phyloP scores from a whole-genome alignment of 108 stramenopile species.

The Craspedostauros australis region DNA sequence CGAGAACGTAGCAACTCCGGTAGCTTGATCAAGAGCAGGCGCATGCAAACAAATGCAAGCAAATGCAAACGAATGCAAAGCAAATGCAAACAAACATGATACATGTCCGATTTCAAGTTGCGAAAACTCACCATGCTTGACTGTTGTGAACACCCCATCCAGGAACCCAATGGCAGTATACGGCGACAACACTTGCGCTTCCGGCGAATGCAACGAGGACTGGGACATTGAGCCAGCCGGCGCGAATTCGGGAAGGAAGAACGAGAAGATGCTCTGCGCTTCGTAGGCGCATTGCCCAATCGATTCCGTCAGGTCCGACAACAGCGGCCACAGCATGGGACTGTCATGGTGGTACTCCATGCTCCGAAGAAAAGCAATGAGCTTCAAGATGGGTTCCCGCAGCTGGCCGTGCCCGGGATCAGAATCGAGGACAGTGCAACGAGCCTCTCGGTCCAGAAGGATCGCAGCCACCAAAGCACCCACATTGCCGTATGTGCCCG shows the following conservation, averaged over 20 bases:
- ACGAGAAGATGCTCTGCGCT: constrained; percentile 52
- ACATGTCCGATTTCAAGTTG: no score
- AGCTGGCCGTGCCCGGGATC: constrained; percentile 46
- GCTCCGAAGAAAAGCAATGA: constrained; percentile 22
- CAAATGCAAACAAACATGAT: no score
- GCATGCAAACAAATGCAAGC: no score
- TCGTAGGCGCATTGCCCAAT: constrained; percentile 42
- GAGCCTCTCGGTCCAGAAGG: constrained; percentile 51
- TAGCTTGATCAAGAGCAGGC: no score
- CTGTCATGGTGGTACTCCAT: constrained; percentile 12
- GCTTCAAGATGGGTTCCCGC: constrained; percentile 26
- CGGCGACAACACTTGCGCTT: constrained; percentile 29
- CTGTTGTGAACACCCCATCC: constrained; percentile 38
- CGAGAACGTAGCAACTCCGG: no score
- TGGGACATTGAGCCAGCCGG: constrained; percentile 15
- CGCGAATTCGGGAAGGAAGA: constrained; percentile 47
- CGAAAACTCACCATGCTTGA: constrained; percentile 58
- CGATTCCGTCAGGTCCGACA: constrained; percentile 17
- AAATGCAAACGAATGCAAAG: no score
- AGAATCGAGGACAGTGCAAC: constrained; percentile 27
- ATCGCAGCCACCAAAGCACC: constrained; percentile 48
- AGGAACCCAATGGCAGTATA: constrained; percentile 23
- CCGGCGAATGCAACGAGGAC: constrained; percentile 38
- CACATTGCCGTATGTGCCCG: constrained; percentile 49
- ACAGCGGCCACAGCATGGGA: constrained; percentile 3